These are phyloP conservation scores for Apiotrichum mycotoxinovorans DNA, from an alignment of 1,284 basidiomycete species.

Conservation along the genomic window DNA sequence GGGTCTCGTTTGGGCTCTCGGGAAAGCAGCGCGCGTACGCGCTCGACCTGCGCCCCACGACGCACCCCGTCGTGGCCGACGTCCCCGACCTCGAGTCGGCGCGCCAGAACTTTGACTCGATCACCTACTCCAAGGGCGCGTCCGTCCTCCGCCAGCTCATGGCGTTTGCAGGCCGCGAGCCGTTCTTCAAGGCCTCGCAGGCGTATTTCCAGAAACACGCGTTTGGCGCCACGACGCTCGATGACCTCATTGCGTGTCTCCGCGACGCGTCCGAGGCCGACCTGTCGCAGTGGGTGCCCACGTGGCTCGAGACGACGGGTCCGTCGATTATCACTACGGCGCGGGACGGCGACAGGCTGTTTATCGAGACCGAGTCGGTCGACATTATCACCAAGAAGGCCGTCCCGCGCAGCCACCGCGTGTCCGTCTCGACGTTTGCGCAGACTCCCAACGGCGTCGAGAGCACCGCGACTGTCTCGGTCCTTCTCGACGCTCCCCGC, in stretches of 20 bases:
- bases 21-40: constrained; percentile 13
- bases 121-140: constrained; percentile 13
- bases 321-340: constrained; percentile 11
- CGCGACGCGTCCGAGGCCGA: constrained; percentile 7
- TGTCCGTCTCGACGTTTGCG: constrained; percentile 9
- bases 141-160: constrained; percentile 12
- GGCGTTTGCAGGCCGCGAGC: constrained; percentile 10
- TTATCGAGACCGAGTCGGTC: constrained; percentile 5
- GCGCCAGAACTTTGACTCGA: constrained; percentile 13
- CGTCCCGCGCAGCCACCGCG: constrained; percentile 10
- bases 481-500: constrained; percentile 6
- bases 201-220: constrained; percentile 8
- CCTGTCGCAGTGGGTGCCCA: constrained; percentile 7
- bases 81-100: constrained; percentile 14
- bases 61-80: constrained; percentile 11
- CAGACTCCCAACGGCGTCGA: neutral
- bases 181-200: constrained; percentile 9
- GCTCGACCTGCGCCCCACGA: constrained; percentile 5
- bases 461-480: constrained; percentile 8
- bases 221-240: constrained; percentile 7
- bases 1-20: constrained; percentile 6
- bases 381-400: constrained; percentile 3
- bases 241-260: constrained; percentile 8
- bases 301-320: constrained; percentile 11
- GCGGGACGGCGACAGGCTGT: constrained; percentile 9